These are phyloP conservation scores for Stachybotrys chlorohalonatus DNA, from an alignment of 2,329 filamentous ascomycete species.

Conservation along the genomic window DNA sequence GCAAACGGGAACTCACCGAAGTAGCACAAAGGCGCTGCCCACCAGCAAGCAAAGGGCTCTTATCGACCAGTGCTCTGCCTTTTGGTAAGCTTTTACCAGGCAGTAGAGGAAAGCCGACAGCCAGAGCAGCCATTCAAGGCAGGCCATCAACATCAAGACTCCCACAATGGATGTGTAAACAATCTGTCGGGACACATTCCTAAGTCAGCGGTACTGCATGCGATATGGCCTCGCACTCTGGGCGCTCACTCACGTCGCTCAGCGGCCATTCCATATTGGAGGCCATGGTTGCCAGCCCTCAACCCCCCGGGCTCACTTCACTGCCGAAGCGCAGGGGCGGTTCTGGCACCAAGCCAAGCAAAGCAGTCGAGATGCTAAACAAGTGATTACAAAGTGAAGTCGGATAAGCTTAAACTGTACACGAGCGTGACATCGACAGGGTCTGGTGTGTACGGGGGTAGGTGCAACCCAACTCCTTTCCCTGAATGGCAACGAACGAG, in stretches of 20 bases:
- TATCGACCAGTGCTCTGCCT: slow-evolving; percentile 83
- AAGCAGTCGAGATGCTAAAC: too few species aligned
- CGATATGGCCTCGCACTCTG: neutral
- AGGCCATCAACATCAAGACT: slow-evolving; percentile 70
- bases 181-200: slow-evolving; percentile 45
- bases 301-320: neutral
- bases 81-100: slow-evolving; percentile 75
- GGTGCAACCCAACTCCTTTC: too few species aligned
- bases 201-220: neutral
- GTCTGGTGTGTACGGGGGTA: too few species aligned
- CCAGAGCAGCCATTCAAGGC: slow-evolving; percentile 93
- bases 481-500: too few species aligned
- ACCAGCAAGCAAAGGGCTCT: slow-evolving; percentile 69
- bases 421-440: too few species aligned
- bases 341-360: too few species aligned
- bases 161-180: slow-evolving; percentile 77
- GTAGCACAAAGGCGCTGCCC: slow-evolving; percentile 59
- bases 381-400: too few species aligned
- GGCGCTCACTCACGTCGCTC: neutral
- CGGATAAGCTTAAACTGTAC: too few species aligned
- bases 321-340: neutral
- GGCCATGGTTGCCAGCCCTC: neutral
- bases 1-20: slow-evolving; percentile 49
- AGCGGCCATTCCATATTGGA: neutral
- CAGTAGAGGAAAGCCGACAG: slow-evolving; percentile 91